These are phyloP conservation scores for Fomitopsis pinicola DNA, from an alignment of 1,284 basidiomycete species.

Conservation along the genomic window DNA sequence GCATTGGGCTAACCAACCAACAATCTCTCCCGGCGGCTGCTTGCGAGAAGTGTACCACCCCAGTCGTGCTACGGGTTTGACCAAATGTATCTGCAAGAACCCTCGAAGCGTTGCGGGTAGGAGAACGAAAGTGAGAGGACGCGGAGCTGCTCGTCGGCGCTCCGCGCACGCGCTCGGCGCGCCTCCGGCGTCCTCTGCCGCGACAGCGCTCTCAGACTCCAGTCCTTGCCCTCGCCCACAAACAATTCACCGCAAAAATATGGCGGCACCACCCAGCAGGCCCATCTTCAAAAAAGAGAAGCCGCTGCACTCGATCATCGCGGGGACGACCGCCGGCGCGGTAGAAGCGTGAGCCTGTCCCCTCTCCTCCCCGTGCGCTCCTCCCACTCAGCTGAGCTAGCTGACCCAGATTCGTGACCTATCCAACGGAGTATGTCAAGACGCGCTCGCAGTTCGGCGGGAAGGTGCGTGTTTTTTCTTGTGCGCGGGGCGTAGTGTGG, in stretches of 20 bases:
- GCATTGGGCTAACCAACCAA: no score
- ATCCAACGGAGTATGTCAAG: constrained; percentile 93
- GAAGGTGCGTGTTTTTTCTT: constrained; percentile 43
- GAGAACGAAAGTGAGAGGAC: no score
- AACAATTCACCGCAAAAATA: neutral
- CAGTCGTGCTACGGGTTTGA: no score
- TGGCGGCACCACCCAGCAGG: neutral
- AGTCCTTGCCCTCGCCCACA: no score
- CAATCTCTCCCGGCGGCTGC: no score
- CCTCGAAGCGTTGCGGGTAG: no score
- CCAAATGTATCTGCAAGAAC: no score
- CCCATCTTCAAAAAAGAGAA: constrained; percentile 62
- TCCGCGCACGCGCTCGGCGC: no score
- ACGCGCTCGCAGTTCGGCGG: constrained; percentile 80
- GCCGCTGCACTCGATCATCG: constrained; percentile 76
- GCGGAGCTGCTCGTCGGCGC: no score
- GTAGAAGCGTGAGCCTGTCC: constrained; percentile 75
- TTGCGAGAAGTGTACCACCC: no score
- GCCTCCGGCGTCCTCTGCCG: no score
- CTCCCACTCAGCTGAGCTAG: constrained; percentile 29
- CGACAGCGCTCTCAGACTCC: no score
- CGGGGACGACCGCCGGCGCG: constrained; percentile 92
- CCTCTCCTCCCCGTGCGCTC: neutral
- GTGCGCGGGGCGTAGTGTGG: neutral
- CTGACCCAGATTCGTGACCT: constrained; percentile 65